Evolutionary conservation across 2,329 filamentous ascomycete genomes (phyloP).

Genomic region (Beauveria varroae): DNA sequence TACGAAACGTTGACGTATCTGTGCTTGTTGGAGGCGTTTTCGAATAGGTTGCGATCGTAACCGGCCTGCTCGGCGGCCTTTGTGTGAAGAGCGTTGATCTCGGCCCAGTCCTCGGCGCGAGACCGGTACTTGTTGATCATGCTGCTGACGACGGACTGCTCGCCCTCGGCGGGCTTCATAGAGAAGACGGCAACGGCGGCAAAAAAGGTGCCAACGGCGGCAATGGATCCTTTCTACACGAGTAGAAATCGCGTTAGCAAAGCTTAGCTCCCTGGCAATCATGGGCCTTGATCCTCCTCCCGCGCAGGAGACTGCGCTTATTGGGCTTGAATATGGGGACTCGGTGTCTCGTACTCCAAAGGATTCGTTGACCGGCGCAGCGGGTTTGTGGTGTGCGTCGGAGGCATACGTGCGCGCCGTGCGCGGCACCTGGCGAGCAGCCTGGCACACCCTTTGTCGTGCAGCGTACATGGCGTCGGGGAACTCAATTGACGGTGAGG

Average conservation of each 20-base stretch:
- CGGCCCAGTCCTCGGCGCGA: conserved; percentile 41
- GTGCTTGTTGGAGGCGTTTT: conserved; percentile 35
- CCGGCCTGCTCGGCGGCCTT: conserved; percentile 47
- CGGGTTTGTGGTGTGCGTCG: conserved; percentile 41
- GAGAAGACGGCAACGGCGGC: conserved; percentile 29
- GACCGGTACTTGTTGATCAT: conserved; percentile 41
- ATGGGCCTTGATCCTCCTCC: not conserved
- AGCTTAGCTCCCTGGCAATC: not conserved
- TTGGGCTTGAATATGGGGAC: not conserved
- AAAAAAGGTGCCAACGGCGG: conserved; percentile 24
- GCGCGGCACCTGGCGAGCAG: conserved; percentile 30
- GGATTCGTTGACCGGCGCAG: conserved; percentile 41
- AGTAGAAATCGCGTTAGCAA: conserved; percentile 2
- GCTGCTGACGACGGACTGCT: conserved; percentile 37
- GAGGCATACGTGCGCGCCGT: conserved; percentile 46
- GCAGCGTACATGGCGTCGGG: conserved; percentile 30
- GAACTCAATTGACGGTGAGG: conserved; percentile 24
- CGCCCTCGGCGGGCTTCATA: conserved; percentile 44
- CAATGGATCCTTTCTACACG: conserved; percentile 41
- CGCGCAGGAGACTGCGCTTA: not conserved
- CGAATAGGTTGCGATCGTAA: conserved; percentile 49
- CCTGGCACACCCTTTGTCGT: conserved; percentile 36
- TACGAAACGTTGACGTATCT: conserved; percentile 44
- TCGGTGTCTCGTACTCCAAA: conserved; percentile 43
- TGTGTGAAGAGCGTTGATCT: conserved; percentile 46